These are phyloP conservation scores for Neurospora sp. DNA, from an alignment of 495 filamentous ascomycete genomes.

Conservation along the genomic window DNA sequence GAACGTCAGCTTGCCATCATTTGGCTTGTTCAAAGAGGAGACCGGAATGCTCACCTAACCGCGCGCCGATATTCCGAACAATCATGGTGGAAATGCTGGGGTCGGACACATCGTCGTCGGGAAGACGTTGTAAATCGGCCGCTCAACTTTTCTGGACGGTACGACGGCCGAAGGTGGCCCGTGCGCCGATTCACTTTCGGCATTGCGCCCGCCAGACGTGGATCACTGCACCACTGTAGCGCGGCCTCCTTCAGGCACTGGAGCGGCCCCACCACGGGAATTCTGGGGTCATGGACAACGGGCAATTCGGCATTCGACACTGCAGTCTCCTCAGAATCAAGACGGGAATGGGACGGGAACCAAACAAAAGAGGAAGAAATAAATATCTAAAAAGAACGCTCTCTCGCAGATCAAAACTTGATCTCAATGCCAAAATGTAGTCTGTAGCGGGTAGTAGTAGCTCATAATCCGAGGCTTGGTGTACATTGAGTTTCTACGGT, in stretches of 20 bases:
- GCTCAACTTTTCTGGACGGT: conserved; percentile 20
- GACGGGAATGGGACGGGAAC: not conserved
- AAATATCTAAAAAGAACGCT: not conserved
- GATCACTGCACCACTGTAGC: not conserved
- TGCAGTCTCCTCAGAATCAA: not conserved
- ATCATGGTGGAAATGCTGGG: conserved; percentile 32
- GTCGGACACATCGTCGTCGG: conserved; percentile 6
- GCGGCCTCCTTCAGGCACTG: not conserved
- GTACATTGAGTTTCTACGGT: not conserved
- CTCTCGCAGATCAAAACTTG: not conserved
- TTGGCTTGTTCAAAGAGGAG: not conserved
- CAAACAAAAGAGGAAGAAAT: not conserved
- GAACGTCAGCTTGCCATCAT: conserved; percentile 10
- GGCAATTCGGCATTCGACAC: not conserved
- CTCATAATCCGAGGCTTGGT: not conserved
- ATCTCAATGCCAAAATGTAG: not conserved
- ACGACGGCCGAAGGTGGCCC: conserved; percentile 8
- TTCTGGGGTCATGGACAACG: not conserved
- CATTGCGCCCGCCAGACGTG: not conserved
- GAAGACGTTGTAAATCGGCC: conserved; percentile 1
- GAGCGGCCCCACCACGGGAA: not conserved
- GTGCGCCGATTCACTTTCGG: conserved; percentile 5
- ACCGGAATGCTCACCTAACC: conserved; percentile 31
- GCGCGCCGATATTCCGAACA: conserved; percentile 38
- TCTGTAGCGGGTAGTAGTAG: not conserved